Conservation (phyloP, 768 basidiomycete genomes). For the Infundibulicybe gibba region DNA sequence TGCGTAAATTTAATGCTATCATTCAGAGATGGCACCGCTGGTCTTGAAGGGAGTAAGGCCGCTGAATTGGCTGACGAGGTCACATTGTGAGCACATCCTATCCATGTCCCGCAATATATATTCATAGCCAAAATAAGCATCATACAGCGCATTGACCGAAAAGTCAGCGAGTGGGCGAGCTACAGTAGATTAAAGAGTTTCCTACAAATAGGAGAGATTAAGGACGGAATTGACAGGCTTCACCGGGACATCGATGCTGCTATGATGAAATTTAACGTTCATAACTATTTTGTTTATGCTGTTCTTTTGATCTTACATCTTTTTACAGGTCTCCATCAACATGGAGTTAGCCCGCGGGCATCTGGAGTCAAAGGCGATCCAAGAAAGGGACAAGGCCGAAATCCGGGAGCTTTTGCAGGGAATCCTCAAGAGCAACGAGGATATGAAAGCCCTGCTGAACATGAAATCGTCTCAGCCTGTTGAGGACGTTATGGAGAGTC, state of each 20-base stretch:
- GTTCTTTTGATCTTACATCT: constrained; percentile 7
- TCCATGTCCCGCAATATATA: neutral
- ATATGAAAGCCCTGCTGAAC: constrained; percentile 28
- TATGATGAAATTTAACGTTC: constrained; percentile 31
- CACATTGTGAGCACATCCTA: constrained; percentile 17
- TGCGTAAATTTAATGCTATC: constrained; percentile 26
- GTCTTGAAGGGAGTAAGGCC: constrained; percentile 24
- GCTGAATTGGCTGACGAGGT: constrained; percentile 31
- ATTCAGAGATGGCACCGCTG: constrained; percentile 26
- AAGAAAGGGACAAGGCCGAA: constrained; percentile 29
- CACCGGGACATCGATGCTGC: constrained; percentile 32
- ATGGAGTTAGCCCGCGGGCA: constrained; percentile 24
- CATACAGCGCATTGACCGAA: constrained; percentile 22
- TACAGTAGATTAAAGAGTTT: constrained; percentile 32
- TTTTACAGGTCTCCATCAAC: constrained; percentile 16
- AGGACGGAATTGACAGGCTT: constrained; percentile 32
- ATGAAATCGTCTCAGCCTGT: constrained; percentile 26
- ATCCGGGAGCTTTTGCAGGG: constrained; percentile 28
- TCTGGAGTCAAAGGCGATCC: constrained; percentile 21
- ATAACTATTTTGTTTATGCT: constrained; percentile 4
- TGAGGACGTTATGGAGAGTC: constrained; percentile 35
- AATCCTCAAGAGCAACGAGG: constrained; percentile 27
- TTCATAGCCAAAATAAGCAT: constrained; percentile 13
- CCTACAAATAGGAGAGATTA: constrained; percentile 33
- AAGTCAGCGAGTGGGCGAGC: constrained; percentile 31